These are phyloP conservation scores for Euphorbia corollata DNA, from an alignment of 441 rosid species.

Conservation along the genomic window DNA sequence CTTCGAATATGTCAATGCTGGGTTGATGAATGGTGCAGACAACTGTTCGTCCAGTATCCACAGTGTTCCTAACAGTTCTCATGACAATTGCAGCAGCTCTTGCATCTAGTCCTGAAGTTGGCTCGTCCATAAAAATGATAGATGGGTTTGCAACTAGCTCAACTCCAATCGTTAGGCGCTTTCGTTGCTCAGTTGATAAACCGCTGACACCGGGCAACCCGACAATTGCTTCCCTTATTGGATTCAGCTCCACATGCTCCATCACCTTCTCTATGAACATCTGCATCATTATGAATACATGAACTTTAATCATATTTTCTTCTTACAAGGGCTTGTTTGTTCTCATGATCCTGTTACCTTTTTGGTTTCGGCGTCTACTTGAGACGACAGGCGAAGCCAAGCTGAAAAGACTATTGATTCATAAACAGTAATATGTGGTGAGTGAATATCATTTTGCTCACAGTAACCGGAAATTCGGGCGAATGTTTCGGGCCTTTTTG, in stretches of 20 bases:
- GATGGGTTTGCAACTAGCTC: constrained; percentile 44
- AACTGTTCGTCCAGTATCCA: constrained; percentile 41
- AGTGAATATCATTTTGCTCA: constrained; percentile 39
- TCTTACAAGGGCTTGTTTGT: neutral
- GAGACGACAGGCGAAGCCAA: constrained; percentile 38
- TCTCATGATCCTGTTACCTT: constrained; percentile 21
- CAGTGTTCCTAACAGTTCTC: constrained; percentile 42
- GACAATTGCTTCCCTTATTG: constrained; percentile 32
- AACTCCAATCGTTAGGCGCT: constrained; percentile 40
- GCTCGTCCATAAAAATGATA: constrained; percentile 42
- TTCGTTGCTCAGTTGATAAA: constrained; percentile 40
- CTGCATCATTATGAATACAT: constrained; percentile 18
- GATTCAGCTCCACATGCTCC: constrained; percentile 37
- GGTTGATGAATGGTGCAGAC: constrained; percentile 49
- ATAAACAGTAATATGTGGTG: constrained; percentile 38
- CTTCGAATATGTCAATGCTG: constrained; percentile 23
- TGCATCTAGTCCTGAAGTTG: constrained; percentile 45
- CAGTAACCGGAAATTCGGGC: constrained; percentile 44
- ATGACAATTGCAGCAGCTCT: constrained; percentile 45
- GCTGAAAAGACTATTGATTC: constrained; percentile 45
- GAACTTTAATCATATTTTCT: neutral
- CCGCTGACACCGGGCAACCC: constrained; percentile 39
- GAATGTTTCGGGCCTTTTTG: constrained; percentile 39
- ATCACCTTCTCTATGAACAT: constrained; percentile 33
- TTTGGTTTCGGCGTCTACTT: constrained; percentile 33